Evolutionary conservation across 495 filamentous ascomycete genomes (phyloP).

Genomic region (Cercophora sp.): DNA sequence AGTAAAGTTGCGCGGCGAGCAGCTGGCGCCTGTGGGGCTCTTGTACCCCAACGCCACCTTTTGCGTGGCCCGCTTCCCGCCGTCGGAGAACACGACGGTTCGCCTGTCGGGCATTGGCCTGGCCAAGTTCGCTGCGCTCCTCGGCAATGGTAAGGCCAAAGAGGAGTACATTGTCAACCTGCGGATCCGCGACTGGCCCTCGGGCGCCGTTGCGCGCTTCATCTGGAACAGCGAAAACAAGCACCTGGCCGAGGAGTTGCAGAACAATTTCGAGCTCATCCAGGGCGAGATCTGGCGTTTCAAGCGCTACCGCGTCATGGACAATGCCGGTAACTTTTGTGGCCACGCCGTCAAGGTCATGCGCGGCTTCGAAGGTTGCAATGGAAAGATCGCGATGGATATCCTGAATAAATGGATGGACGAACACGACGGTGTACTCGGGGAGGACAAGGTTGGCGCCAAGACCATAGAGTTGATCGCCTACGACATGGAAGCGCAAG

Average conservation of each 20-base stretch:
- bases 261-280: background rate
- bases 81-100: background rate
- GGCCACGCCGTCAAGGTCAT: background rate
- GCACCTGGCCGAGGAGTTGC: background rate
- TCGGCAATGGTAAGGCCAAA: background rate
- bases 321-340: background rate
- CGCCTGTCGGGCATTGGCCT: background rate
- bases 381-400: too few species aligned
- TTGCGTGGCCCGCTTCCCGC: background rate
- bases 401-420: too few species aligned
- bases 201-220: background rate
- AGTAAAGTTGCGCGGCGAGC: background rate
- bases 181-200: background rate
- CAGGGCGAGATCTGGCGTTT: background rate
- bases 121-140: background rate
- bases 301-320: background rate
- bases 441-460: too few species aligned
- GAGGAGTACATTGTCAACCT: background rate
- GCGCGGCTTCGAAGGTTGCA: background rate
- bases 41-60: background rate
- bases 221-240: background rate
- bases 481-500: too few species aligned
- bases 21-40: background rate
- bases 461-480: too few species aligned
- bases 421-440: too few species aligned